These are phyloP conservation scores for Ophiostoma piceae DNA, from an alignment of 2,329 filamentous ascomycete species.

Conservation along the genomic window DNA sequence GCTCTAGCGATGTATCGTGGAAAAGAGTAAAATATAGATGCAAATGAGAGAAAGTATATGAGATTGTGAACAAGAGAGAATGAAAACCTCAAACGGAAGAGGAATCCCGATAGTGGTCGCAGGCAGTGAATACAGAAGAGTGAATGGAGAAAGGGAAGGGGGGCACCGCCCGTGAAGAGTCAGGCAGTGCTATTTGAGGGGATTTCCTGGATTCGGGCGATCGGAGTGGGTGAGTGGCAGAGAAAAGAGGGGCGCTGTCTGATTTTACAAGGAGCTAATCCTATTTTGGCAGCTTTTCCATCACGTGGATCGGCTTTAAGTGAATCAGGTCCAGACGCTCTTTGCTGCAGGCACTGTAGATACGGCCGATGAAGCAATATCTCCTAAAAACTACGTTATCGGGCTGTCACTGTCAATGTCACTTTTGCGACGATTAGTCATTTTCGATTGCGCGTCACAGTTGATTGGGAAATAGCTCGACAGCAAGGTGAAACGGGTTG, in stretches of 20 bases:
- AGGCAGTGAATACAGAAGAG: not conserved
- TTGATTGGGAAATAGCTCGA: not conserved
- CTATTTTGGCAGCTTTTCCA: not conserved
- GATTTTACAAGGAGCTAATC: not conserved
- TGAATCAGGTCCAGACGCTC: not conserved
- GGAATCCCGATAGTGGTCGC: not conserved
- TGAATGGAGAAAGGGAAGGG: not conserved
- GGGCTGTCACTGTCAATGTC: no score
- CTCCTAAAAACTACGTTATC: not conserved
- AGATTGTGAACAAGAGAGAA: not conserved
- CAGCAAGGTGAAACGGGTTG: not conserved
- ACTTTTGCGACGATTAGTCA: not conserved
- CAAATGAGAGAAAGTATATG: no score
- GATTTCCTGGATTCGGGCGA: constrained; percentile 7
- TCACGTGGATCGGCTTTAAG: constrained; percentile 8
- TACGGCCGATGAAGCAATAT: constrained; percentile 11
- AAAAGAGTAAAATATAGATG: not conserved
- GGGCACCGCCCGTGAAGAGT: not conserved
- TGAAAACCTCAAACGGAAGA: not conserved
- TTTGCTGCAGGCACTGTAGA: not conserved
- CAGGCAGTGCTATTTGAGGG: not conserved
- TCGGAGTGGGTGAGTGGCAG: constrained; percentile 1
- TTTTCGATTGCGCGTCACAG: not conserved
- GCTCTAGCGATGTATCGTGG: not conserved
- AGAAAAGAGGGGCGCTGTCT: not conserved